These are phyloP conservation scores for Amanita subjunquillea DNA, from an alignment of 768 basidiomycete genomes.

Conservation along the genomic window DNA sequence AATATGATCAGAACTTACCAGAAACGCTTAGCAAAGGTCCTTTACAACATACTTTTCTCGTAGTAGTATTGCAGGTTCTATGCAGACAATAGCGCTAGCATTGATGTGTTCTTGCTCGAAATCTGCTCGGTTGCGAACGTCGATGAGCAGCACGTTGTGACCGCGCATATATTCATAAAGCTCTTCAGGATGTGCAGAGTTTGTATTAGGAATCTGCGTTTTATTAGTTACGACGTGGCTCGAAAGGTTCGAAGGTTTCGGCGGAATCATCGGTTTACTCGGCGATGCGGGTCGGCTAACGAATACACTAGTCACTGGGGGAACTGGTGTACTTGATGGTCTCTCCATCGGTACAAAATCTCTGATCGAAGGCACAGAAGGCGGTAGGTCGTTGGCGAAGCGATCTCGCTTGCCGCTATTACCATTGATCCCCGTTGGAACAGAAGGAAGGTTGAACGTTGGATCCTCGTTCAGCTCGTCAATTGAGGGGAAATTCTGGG, in stretches of 20 bases:
- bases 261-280: slow-evolving; percentile 20
- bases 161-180: slow-evolving; percentile 46
- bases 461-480: slow-evolving; percentile 60
- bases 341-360: slow-evolving; percentile 39
- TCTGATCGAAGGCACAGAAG: slow-evolving; percentile 20
- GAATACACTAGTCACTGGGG: slow-evolving; percentile 44
- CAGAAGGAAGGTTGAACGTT: slow-evolving; percentile 36
- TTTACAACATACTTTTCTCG: slow-evolving; percentile 41
- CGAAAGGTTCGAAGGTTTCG: slow-evolving; percentile 22
- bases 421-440: slow-evolving; percentile 29
- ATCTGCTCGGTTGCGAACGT: slow-evolving; percentile 70
- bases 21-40: neutral
- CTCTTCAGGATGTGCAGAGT: slow-evolving; percentile 47
- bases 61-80: slow-evolving; percentile 71
- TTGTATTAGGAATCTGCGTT: slow-evolving; percentile 41
- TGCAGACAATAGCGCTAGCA: slow-evolving; percentile 60
- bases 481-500: slow-evolving; percentile 65
- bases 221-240: slow-evolving; percentile 18
- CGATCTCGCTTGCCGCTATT: slow-evolving; percentile 13
- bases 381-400: slow-evolving; percentile 18
- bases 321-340: slow-evolving; percentile 63
- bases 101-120: slow-evolving; percentile 70
- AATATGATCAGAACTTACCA: neutral
- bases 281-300: slow-evolving; percentile 59
- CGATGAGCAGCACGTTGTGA: slow-evolving; percentile 67